These are phyloP conservation scores for Dothiorella sarmentorum DNA, from an alignment of 2,329 filamentous ascomycete genomes.

Conservation along the genomic window DNA sequence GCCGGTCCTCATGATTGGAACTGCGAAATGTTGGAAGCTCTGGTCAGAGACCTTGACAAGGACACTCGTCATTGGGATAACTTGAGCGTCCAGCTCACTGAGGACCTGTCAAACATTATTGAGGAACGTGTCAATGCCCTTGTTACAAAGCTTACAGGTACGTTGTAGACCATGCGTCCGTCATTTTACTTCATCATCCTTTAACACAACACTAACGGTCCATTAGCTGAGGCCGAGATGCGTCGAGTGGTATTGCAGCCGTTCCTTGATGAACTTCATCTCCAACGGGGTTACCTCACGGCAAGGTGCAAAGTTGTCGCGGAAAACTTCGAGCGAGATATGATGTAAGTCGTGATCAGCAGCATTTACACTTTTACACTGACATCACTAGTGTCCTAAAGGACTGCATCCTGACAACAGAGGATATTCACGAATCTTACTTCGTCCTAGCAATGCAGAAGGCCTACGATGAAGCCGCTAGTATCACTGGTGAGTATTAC, in stretches of 20 bases:
- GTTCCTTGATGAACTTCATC: constrained; percentile 15
- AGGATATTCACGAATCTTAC: constrained; percentile 15
- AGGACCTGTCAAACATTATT: neutral
- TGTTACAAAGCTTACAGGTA: neutral
- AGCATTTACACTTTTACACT: too few relatives aligned
- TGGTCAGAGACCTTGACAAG: neutral
- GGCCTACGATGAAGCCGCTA: constrained; percentile 18
- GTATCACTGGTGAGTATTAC: too few relatives aligned
- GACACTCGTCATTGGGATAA: neutral
- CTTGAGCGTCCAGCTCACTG: neutral
- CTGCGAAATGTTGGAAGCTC: neutral
- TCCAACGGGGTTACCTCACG: constrained; percentile 12
- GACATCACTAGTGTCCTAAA: neutral
- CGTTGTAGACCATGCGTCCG: too few relatives aligned
- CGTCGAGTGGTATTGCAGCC: neutral
- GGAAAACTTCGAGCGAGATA: constrained; percentile 1
- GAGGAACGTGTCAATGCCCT: neutral
- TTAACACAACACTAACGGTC: too few relatives aligned
- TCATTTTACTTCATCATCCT: too few relatives aligned
- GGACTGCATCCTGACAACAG: neutral
- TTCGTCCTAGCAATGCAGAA: constrained; percentile 20
- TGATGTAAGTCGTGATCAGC: neutral
- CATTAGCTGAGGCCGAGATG: too few relatives aligned
- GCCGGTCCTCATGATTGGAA: constrained; percentile 10
- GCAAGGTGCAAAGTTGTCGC: neutral